Evolutionary conservation across 2,329 filamentous ascomycete species (phyloP).

Genomic region (Talaromyces pinophilus): DNA sequence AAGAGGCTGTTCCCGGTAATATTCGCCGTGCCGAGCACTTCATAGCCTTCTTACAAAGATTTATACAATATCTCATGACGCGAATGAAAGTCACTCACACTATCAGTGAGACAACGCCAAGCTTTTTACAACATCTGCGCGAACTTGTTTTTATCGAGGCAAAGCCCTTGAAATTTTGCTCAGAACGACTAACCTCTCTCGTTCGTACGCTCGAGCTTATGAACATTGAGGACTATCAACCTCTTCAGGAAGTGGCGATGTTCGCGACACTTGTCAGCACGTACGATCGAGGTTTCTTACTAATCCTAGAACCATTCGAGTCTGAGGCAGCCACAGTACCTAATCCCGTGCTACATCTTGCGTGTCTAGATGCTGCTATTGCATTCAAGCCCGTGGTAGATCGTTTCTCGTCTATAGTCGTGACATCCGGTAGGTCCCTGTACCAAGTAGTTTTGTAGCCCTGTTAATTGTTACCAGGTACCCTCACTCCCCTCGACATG

Average conservation of each 20-base stretch:
- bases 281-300: slow-evolving; percentile 92
- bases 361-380: slow-evolving; percentile 94
- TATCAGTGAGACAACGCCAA: slow-evolving; percentile 93
- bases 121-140: slow-evolving; percentile 87
- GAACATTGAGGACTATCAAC: slow-evolving; percentile 97
- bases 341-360: slow-evolving; percentile 95
- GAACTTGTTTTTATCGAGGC: slow-evolving; percentile 98
- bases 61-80: slow-evolving; percentile 97
- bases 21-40: slow-evolving; percentile 96
- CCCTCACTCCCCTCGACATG: slow-evolving; percentile 95
- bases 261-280: slow-evolving; percentile 96
- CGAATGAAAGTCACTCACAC: slow-evolving; percentile 98
- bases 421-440: slow-evolving; percentile 65
- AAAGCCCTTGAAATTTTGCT: slow-evolving; percentile 89
- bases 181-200: slow-evolving; percentile 88
- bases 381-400: slow-evolving; percentile 98
- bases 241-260: slow-evolving; percentile 93
- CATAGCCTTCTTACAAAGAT: slow-evolving; percentile 88
- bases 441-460: neutral
- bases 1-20: slow-evolving; percentile 91
- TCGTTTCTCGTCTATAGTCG: slow-evolving; percentile 95
- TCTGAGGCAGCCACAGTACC: slow-evolving; percentile 93
- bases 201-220: slow-evolving; percentile 93
- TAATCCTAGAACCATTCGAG: slow-evolving; percentile 97
- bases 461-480: slow-evolving; percentile 55